Base-by-base conservation (phyloP, 2,329 filamentous ascomycete species). In the Diatrype stigma region DNA sequence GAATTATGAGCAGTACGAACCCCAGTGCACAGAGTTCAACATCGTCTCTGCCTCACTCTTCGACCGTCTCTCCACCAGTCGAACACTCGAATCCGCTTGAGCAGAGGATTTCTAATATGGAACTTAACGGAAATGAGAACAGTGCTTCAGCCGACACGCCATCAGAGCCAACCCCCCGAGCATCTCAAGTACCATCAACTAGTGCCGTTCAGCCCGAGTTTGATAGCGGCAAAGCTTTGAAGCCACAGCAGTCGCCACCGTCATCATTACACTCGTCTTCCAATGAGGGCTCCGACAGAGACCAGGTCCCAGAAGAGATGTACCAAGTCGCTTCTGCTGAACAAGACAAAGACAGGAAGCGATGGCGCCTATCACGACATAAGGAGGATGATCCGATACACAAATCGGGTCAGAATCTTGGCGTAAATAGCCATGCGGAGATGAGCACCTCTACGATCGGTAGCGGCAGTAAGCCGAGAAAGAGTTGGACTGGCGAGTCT, bases 11-110 rank as follows among this genome's bases (percentile, higher is more conserved):
- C 40, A 90, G 89, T 63, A 72, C 87, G 21, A 92, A 90, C 60
- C 86, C 86, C 19, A 96, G 93, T 65, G 92, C 93, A 0, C 91
- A 96, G 57, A 96, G 92, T 64, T 97, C 94, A 16, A 87, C 82
- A 6, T 82, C 88, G 16, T 96, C 92, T 7, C 74, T 96, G 16
- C 67, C 73, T 6, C 70, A 75, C 37, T 76, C 74, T 12, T 67
- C 71, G 42, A 64, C 70, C 10, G 67, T 69, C 2, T 80, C 79
- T 6, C 79, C 80, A 2, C 68, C 63, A 32, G 54, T 65, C 21
- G 80, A 82, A 56, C 53, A 64, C 3, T 49, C 67, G 2, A 78
- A 81, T 52, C 76, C 77, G 1, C 60, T 79, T 53, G 78, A 82
- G 21, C 60, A 53, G 22, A 56, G 52, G 22, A 14, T 49, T 47